Base-by-base conservation (phyloP, 148 eudicot species). In the Agrostemma githago region DNA sequence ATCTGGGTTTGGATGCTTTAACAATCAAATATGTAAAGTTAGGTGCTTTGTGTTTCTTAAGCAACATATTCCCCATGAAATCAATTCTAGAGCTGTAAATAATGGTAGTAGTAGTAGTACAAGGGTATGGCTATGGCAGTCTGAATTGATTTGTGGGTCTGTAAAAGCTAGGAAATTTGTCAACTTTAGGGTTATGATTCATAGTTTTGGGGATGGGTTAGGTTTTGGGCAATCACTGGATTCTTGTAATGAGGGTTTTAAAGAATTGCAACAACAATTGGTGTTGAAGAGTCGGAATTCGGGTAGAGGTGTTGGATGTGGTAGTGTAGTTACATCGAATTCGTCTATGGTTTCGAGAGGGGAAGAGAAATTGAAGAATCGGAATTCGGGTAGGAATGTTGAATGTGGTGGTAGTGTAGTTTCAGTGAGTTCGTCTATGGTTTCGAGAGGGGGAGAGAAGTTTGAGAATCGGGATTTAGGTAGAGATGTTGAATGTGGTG, bases 161-260 rank as follows among this genome's bases (percentile, higher is more conserved):
- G 2, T n/a, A 3, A 80, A 37, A 58, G 15, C 2, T 11, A 8
- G 72, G 66, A 76, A 80, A 57, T 58, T 39, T 43, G 64, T 37
- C 17, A n/a, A 62, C 53, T 53, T 69, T 39, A 80, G 14, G 68
- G 9, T 76, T 14, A 71, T 43, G 73, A 76, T 80, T 65, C 76
- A 54, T 75, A 76, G 54, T 71, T n/a, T 76, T 66, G 76, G 71
- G 38, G 54, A 76, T 75, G 75, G 66, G 71, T 69, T 62, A n/a
- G 70, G 38, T 68, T 26, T 21, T 48, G 66, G 59, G 21, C 73
- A 44, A 68, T 46, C 38, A 42, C 20, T 34, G 10, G 46, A 39
- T 79, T 21, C 64, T 38, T 69, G 56, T 60, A 9, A 48, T 68
- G 73, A 44, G 64, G 74, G 70, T 43, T 66, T 9, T 42, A 34